Percentiles rank a stretch among this genome's conserved stretches.
Evolutionary conservation across 768 basidiomycete species (phyloP).

Genomic region (Xerocomellus amylosporus): DNA sequence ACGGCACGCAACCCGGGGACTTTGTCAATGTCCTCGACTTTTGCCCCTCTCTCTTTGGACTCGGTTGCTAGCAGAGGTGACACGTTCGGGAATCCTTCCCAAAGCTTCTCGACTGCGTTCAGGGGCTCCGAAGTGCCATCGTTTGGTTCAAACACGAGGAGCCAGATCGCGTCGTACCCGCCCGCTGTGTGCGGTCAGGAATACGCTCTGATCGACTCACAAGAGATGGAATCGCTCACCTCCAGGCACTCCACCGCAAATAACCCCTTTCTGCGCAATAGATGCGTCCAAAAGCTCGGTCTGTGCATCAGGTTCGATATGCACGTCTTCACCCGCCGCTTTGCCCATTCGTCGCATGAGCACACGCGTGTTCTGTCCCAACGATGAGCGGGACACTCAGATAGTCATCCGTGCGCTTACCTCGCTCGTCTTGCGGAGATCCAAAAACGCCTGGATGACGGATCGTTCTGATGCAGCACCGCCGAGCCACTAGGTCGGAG

Average conservation of each 20-base stretch:
- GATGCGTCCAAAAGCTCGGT: constrained; percentile 80
- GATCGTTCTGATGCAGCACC: constrained; percentile 14
- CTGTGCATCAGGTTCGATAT: constrained; percentile 90
- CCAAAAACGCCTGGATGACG: constrained; percentile 54
- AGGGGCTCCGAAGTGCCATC: constrained; percentile 50
- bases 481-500: constrained; percentile 45
- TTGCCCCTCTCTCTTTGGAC: constrained; percentile 63
- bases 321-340: constrained; percentile 56
- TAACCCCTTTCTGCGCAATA: constrained; percentile 72
- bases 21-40: constrained; percentile 56
- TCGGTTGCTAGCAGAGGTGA: constrained; percentile 71
- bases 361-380: constrained; percentile 61
- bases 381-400: neutral
- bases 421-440: constrained; percentile 57
- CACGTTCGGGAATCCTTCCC: constrained; percentile 61
- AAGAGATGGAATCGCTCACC: constrained; percentile 48
- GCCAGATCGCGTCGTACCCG: constrained; percentile 96
- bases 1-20: constrained; percentile 54
- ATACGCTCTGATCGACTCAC: neutral
- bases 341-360: constrained; percentile 86
- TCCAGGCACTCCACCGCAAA: constrained; percentile 95
- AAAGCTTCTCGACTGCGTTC: constrained; percentile 62
- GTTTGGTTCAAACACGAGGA: constrained; percentile 71
- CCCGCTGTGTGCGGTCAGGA: constrained; percentile 58
- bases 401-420: constrained; percentile 32